A percentile compares a stretch with the other conserved stretches of the same genome.
Conservation (phyloP, 2,329 filamentous ascomycete species). For the Trichoderma simmonsii region DNA sequence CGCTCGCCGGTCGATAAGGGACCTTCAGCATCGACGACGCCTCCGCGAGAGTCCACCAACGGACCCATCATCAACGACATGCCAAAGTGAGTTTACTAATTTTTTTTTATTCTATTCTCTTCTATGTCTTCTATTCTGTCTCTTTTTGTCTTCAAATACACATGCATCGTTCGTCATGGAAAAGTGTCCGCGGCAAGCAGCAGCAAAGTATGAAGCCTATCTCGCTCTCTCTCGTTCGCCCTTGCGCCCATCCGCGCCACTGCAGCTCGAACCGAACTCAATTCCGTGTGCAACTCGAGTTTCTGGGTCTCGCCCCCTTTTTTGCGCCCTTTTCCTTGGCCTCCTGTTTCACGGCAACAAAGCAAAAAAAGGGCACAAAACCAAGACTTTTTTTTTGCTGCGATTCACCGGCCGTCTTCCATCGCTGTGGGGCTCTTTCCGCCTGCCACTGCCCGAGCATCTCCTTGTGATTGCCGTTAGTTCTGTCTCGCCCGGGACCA, state of each 20-base stretch:
- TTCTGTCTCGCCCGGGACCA: background rate
- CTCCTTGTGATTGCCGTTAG: background rate
- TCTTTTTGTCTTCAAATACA: background rate
- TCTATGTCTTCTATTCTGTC: background rate
- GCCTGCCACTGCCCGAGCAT: background rate
- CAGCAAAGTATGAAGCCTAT: background rate
- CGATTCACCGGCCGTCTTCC: background rate
- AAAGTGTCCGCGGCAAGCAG: background rate
- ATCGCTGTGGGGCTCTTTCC: background rate
- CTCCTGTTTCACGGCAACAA: background rate
- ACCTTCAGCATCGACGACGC: conserved; percentile 2
- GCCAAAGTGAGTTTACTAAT: conserved; percentile 4
- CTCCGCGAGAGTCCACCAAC: background rate
- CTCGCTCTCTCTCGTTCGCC: background rate
- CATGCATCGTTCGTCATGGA: background rate
- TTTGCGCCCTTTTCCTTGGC: background rate
- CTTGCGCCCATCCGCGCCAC: background rate
- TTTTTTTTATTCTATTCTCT: background rate
- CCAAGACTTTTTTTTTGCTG: background rate
- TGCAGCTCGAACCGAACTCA: background rate
- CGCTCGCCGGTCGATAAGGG: background rate
- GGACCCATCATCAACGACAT: background rate
- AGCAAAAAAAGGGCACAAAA: background rate
- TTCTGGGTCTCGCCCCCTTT: background rate
- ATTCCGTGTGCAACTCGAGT: background rate